phyloP scores from a whole-genome alignment of 2,329 filamentous ascomycete genomes.

The Fusarium pininemorale region DNA sequence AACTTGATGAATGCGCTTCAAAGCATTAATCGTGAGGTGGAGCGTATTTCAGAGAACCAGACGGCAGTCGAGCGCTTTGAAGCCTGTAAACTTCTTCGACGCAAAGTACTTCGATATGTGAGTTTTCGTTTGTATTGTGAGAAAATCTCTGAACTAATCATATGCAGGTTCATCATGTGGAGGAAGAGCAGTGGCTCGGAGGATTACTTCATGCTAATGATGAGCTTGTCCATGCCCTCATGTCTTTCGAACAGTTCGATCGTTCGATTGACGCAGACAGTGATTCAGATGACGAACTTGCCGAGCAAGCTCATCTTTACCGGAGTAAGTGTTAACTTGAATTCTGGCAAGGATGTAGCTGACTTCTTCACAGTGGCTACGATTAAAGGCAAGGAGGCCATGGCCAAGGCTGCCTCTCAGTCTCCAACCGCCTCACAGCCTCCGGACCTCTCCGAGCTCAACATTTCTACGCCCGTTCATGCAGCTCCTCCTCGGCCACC shows the following conservation, averaged over 20 bases:
- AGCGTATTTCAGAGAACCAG: conserved; percentile 86
- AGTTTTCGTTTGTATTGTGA: conserved; percentile 38
- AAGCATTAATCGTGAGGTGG: conserved; percentile 87
- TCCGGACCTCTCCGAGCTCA: conserved; percentile 57
- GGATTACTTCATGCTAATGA: conserved; percentile 94
- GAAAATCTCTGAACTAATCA: background rate
- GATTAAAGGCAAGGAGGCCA: conserved; percentile 60
- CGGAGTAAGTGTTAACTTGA: conserved; percentile 56
- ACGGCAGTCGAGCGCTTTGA: conserved; percentile 82
- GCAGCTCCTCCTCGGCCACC: conserved; percentile 54
- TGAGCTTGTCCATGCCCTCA: conserved; percentile 90
- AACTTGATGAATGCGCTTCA: conserved; percentile 89
- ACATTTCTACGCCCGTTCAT: conserved; percentile 53
- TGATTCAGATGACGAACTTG: conserved; percentile 73
- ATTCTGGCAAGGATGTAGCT: conserved; percentile 21
- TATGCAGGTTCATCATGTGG: conserved; percentile 81
- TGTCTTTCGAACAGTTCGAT: conserved; percentile 94
- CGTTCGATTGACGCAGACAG: conserved; percentile 81
- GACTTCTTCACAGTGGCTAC: conserved; percentile 58
- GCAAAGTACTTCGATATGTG: conserved; percentile 86
- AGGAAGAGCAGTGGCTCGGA: conserved; percentile 91
- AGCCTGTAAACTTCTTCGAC: conserved; percentile 82
- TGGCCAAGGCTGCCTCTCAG: conserved; percentile 49
- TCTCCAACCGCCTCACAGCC: conserved; percentile 53
- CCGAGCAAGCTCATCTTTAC: conserved; percentile 73